A percentile compares a stretch with the other conserved stretches of the same genome.
phyloP scores from a whole-genome alignment of 805 yeast species.

The Spathaspora passalidarum region DNA sequence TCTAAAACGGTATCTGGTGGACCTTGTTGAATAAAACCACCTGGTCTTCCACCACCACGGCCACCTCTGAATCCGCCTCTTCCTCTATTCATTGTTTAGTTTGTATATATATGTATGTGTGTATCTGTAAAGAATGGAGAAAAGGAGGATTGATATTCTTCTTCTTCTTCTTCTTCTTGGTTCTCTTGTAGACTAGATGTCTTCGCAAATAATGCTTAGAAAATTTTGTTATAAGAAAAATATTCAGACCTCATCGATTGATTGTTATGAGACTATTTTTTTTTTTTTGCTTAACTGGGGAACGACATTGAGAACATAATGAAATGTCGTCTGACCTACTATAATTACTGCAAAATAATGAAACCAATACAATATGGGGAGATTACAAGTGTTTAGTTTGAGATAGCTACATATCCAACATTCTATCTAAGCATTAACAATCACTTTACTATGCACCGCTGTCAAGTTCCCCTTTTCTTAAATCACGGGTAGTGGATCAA shows the following conservation, averaged over 20 bases:
- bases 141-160: neutral
- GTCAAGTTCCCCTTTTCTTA: too few species aligned
- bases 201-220: neutral
- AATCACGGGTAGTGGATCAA: too few species aligned
- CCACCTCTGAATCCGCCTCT: slow-evolving; percentile 69
- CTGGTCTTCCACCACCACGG: slow-evolving; percentile 70
- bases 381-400: too few species aligned
- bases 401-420: too few species aligned
- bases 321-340: neutral
- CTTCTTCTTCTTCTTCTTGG: neutral
- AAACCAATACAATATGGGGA: too few species aligned
- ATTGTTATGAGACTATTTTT: neutral
- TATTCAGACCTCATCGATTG: slow-evolving; percentile 1
- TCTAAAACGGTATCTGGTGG: slow-evolving; percentile 95
- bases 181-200: neutral
- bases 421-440: too few species aligned
- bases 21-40: slow-evolving; percentile 76
- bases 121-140: neutral
- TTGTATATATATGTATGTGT: neutral
- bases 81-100: slow-evolving; percentile 57
- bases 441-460: too few species aligned
- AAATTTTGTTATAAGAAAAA: neutral
- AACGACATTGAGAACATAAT: neutral
- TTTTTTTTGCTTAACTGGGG: too few species aligned
- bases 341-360: too few species aligned